Conservation (phyloP, 2,329 filamentous ascomycete species). For the Fusarium chuoi region DNA sequence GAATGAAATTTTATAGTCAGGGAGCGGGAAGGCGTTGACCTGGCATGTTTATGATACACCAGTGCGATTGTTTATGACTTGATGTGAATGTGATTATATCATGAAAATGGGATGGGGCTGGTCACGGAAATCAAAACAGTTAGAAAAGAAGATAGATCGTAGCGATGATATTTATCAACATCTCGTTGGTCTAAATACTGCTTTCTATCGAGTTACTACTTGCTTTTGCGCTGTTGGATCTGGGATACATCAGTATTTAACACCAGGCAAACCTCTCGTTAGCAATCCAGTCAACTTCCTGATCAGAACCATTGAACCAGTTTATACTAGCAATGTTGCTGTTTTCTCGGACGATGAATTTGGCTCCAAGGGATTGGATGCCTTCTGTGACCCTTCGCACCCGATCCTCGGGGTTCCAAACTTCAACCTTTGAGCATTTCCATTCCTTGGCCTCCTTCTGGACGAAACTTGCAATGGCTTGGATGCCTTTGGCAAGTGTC, state of each 20-base stretch:
- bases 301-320: conserved; percentile 71
- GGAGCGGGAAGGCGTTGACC: conserved; percentile 44
- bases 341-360: conserved; percentile 65
- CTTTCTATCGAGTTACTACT: neutral
- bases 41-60: conserved; percentile 47
- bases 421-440: conserved; percentile 74
- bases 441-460: conserved; percentile 77
- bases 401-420: conserved; percentile 82
- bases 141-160: conserved; percentile 40
- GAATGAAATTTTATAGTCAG: conserved; percentile 31
- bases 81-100: conserved; percentile 43
- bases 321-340: conserved; percentile 77
- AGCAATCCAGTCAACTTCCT: conserved; percentile 74
- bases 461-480: conserved; percentile 73
- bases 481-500: conserved; percentile 64
- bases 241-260: conserved; percentile 50
- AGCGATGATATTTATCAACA: conserved; percentile 27
- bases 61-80: conserved; percentile 45
- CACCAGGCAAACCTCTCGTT: conserved; percentile 86
- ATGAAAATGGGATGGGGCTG: conserved; percentile 36
- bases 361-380: conserved; percentile 58
- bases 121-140: conserved; percentile 28
- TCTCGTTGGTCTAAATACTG: conserved; percentile 23
- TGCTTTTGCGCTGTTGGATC: neutral
- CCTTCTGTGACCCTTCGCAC: conserved; percentile 59